Percentiles rank a stretch among this genome's conserved stretches.
Conservation (phyloP, 2,329 filamentous ascomycete genomes). For the Trichophyton rubrum region DNA sequence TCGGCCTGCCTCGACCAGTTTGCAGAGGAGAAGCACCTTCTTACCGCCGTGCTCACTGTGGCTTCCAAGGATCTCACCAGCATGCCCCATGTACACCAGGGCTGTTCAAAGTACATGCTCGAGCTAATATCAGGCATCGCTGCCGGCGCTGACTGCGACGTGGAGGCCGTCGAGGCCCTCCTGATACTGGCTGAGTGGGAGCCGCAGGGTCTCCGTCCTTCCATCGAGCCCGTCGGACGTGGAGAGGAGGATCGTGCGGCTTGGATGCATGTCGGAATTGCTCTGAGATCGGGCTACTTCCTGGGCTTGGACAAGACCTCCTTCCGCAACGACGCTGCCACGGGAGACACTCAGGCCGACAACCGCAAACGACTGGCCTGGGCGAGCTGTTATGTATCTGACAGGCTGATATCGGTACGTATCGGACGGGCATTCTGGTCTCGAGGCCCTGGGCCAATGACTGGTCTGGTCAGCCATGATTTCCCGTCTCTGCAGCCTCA, state of each 20-base stretch:
- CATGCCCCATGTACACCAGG: slow-evolving; percentile 50
- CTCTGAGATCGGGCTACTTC: slow-evolving; percentile 57
- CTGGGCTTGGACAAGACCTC: slow-evolving; percentile 57
- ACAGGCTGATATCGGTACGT: slow-evolving; percentile 56
- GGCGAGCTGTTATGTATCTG: slow-evolving; percentile 56
- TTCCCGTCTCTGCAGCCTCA: slow-evolving; percentile 53
- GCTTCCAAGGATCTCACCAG: slow-evolving; percentile 58
- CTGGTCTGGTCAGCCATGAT: slow-evolving; percentile 51
- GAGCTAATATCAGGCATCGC: slow-evolving; percentile 53
- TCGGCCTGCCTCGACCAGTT: slow-evolving; percentile 42
- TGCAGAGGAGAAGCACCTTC: slow-evolving; percentile 52
- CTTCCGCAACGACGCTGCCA: slow-evolving; percentile 47
- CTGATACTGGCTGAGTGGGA: slow-evolving; percentile 62
- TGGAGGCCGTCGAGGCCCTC: slow-evolving; percentile 59
- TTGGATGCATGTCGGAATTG: slow-evolving; percentile 65
- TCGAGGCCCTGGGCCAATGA: slow-evolving; percentile 54
- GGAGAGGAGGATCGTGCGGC: slow-evolving; percentile 63
- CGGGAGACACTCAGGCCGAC: slow-evolving; percentile 45
- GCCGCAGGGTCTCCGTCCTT: slow-evolving; percentile 49
- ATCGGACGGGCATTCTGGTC: slow-evolving; percentile 65
- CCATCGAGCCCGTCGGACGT: slow-evolving; percentile 51
- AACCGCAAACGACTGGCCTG: slow-evolving; percentile 55
- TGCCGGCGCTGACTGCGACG: slow-evolving; percentile 52
- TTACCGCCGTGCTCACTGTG: slow-evolving; percentile 59
- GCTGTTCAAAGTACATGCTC: slow-evolving; percentile 59